These are phyloP conservation scores for Yamadazyma dendronema DNA, from an alignment of 1,139 yeast genomes.

Conservation along the genomic window DNA sequence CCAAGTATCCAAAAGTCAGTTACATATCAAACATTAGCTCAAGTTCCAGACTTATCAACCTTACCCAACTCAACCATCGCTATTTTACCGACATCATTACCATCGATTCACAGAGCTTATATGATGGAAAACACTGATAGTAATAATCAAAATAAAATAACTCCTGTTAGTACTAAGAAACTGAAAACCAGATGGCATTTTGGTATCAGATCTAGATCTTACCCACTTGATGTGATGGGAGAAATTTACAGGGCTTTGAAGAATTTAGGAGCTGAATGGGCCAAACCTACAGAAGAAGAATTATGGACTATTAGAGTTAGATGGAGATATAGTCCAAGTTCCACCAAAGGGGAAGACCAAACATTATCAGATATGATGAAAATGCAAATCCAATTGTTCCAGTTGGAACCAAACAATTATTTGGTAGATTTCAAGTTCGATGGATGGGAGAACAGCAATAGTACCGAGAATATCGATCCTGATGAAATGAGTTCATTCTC, in stretches of 20 bases:
- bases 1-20: constrained; percentile 50
- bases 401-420: constrained; percentile 92
- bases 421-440: constrained; percentile 96
- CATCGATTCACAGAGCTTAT: constrained; percentile 90
- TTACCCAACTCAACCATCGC: constrained; percentile 74
- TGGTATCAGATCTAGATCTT: constrained; percentile 93
- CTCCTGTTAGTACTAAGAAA: constrained; percentile 76
- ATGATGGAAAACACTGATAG: constrained; percentile 60
- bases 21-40: constrained; percentile 49
- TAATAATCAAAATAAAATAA: constrained; percentile 47
- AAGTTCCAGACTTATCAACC: constrained; percentile 50
- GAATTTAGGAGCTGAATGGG: constrained; percentile 97
- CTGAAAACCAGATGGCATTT: constrained; percentile 98
- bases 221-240: constrained; percentile 98
- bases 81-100: constrained; percentile 87
- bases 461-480: constrained; percentile 37
- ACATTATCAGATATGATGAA: constrained; percentile 59
- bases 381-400: constrained; percentile 96
- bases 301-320: constrained; percentile 97
- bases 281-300: constrained; percentile 87
- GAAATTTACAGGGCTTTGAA: constrained; percentile 93
- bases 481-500: constrained; percentile 83
- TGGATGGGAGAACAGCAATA: constrained; percentile 72
- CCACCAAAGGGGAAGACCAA: constrained; percentile 23
- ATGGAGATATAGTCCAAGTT: constrained; percentile 71